Evolutionary conservation across 2,329 filamentous ascomycete genomes (phyloP).

Genomic region (Cladosporium austrohemisphaericum): DNA sequence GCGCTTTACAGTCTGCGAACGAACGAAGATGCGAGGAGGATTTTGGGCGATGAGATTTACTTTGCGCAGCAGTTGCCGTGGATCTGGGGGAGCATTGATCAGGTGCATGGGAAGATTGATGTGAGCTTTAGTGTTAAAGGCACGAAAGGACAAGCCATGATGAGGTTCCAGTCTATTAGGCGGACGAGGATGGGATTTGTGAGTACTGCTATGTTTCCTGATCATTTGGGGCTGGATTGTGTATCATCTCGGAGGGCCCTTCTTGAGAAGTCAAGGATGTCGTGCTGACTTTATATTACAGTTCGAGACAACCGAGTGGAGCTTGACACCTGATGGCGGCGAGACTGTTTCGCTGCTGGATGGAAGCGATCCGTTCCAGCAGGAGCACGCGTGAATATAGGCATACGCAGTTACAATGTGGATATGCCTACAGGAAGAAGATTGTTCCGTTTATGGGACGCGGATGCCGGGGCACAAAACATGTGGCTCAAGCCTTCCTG

Average conservation of each 20-base stretch:
- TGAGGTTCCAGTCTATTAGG: slow-evolving; percentile 76
- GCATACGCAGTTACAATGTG: no score
- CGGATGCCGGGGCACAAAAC: no score
- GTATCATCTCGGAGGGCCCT: no score
- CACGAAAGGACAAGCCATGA: slow-evolving; percentile 63
- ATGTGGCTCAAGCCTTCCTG: no score
- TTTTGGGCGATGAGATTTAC: slow-evolving; percentile 69
- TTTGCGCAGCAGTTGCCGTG: slow-evolving; percentile 48
- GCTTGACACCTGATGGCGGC: slow-evolving; percentile 64
- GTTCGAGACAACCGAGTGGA: slow-evolving; percentile 92
- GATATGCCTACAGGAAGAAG: no score
- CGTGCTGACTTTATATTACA: slow-evolving; percentile 29
- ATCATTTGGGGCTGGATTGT: not conserved
- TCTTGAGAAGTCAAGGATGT: no score
- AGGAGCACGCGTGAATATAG: slow-evolving; percentile 1
- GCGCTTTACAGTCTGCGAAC: slow-evolving; percentile 91
- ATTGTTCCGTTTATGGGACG: no score
- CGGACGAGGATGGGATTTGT: slow-evolving; percentile 59
- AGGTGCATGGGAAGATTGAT: slow-evolving; percentile 85
- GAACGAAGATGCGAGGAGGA: slow-evolving; percentile 66
- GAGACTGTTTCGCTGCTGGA: slow-evolving; percentile 69
- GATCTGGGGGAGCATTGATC: slow-evolving; percentile 71
- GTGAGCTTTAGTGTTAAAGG: slow-evolving; percentile 85
- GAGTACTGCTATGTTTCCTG: slow-evolving; percentile 31
- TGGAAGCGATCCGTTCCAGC: slow-evolving; percentile 32